Evolutionary conservation across 1,284 basidiomycete genomes (phyloP).

Genomic region (Leucoagaricus sp.): DNA sequence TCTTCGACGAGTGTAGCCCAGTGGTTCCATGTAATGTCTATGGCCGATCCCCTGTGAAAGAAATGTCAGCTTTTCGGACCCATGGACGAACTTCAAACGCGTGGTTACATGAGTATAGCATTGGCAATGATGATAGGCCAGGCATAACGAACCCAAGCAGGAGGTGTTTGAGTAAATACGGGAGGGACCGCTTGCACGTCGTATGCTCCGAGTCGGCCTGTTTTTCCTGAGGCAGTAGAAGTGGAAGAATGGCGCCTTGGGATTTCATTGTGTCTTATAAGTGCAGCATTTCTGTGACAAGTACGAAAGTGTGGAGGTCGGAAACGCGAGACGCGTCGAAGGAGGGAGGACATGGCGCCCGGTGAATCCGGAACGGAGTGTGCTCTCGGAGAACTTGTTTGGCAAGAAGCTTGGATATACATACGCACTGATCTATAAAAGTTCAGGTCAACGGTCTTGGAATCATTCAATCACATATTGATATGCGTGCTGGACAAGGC

Average conservation of each 20-base stretch:
- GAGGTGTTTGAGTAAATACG: slow-evolving; percentile 1
- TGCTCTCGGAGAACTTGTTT: not conserved
- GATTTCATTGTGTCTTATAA: too few species aligned
- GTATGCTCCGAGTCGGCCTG: not conserved
- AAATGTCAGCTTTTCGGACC: not conserved
- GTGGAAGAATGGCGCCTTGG: not conserved
- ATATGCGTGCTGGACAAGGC: not conserved
- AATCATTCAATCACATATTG: too few species aligned
- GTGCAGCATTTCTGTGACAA: not conserved
- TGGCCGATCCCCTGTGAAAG: slow-evolving; percentile 24
- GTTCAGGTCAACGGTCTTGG: too few species aligned
- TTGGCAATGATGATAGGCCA: slow-evolving; percentile 15
- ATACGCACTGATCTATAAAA: not conserved
- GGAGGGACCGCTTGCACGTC: not conserved
- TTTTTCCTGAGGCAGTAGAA: not conserved
- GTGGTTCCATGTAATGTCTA: slow-evolving; percentile 31
- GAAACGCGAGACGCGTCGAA: not conserved
- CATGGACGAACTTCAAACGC: too few species aligned
- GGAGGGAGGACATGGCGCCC: not conserved
- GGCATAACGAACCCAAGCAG: slow-evolving; percentile 9
- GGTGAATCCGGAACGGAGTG: not conserved
- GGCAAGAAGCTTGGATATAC: not conserved
- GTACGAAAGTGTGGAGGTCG: not conserved
- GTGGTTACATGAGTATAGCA: slow-evolving; percentile 11
- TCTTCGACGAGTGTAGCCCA: slow-evolving; percentile 27